Base-by-base conservation (phyloP, 1,284 basidiomycete genomes). In the Austropuccinia psidii region DNA sequence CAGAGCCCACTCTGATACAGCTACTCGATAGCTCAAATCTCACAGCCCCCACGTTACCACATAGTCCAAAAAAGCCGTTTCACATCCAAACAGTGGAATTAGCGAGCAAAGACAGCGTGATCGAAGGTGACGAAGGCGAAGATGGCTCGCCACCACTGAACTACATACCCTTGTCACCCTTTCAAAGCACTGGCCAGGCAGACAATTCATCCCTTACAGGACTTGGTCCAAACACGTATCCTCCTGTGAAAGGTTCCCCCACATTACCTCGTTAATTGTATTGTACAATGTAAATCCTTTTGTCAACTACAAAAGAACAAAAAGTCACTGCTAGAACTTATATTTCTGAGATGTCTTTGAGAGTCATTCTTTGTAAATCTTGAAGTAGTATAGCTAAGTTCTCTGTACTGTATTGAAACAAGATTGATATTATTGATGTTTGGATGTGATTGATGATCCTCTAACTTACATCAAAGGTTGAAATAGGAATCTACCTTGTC, bases 1-100 rank as follows among this genome's bases (percentile, higher is more conserved):
- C 41, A 3, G 39, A 49, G 27, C 68, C 68, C 17, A 60, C 55
- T 3, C 45, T 72, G 19, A 72, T 72, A 17, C 67, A 55, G 45
- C 67, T 69, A 9, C 27, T 69, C 33, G 54, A 69, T 19, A 57
- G 41, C 15, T 43, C 67, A 17, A 13, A 24, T 2, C 41, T 45
- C 13, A 4, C 31, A 33, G 17, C 52, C 19, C 15, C 54, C 15
- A 19, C 67, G 54, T 49, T 19, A 37, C 19, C 17, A n/a, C 41
- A 11, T 17, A 61, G 39, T 39, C 39, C 58, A 3, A 43, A 45
- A 45, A 39, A 61, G 45, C 27, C 39, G 4, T 21, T 15, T 41
- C 39, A 27, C 39, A 39, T 61, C 24, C 35, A 61, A 24, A 8
- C 58, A 35, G 58, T 43, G 8, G 58, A 27, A 17, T 24, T 61